Percentiles rank a stretch among this genome's conserved stretches.
Evolutionary conservation across 805 yeast genomes (phyloP).

Genomic region (Starmerella roubikii): DNA sequence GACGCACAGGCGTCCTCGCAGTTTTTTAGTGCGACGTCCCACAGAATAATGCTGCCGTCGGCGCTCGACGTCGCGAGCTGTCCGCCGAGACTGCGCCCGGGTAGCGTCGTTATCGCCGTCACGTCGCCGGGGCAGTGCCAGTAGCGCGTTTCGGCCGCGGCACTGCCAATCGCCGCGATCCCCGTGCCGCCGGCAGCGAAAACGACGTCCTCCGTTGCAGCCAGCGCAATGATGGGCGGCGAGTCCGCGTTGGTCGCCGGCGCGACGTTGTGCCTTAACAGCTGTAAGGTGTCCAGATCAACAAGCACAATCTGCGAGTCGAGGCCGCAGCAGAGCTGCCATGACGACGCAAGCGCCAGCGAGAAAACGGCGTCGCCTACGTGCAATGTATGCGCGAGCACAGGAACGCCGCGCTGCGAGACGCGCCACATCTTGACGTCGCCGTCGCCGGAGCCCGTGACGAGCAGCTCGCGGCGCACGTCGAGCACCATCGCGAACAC

Average conservation of each 20-base stretch:
- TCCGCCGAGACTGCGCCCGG: slow-evolving; percentile 5
- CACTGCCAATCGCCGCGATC: slow-evolving; percentile 39
- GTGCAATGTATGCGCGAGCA: slow-evolving; percentile 31
- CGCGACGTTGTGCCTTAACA: slow-evolving; percentile 27
- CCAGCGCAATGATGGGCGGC: slow-evolving; percentile 44
- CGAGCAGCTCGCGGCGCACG: slow-evolving; percentile 26
- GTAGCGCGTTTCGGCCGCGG: slow-evolving; percentile 30
- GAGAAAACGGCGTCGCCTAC: slow-evolving; percentile 56
- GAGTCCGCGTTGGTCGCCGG: too few relatives aligned
- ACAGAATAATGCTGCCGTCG: slow-evolving; percentile 53
- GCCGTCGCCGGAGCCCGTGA: slow-evolving; percentile 89
- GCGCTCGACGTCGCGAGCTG: slow-evolving; percentile 23
- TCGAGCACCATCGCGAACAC: slow-evolving; percentile 48
- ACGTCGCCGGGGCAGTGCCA: slow-evolving; percentile 18
- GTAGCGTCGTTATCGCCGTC: slow-evolving; percentile 16
- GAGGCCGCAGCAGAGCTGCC: slow-evolving; percentile 73
- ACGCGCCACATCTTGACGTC: slow-evolving; percentile 66
- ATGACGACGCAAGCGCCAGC: slow-evolving; percentile 40
- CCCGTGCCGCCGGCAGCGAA: slow-evolving; percentile 47
- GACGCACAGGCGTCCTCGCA: slow-evolving; percentile 1
- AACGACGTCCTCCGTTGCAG: slow-evolving; percentile 41
- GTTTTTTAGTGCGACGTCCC: slow-evolving; percentile 37
- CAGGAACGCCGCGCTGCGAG: slow-evolving; percentile 6
- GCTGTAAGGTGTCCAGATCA: slow-evolving; percentile 75
- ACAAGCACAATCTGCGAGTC: slow-evolving; percentile 70